Conservation (phyloP, 805 yeast genomes). For the Phaffomyces opuntiae region DNA sequence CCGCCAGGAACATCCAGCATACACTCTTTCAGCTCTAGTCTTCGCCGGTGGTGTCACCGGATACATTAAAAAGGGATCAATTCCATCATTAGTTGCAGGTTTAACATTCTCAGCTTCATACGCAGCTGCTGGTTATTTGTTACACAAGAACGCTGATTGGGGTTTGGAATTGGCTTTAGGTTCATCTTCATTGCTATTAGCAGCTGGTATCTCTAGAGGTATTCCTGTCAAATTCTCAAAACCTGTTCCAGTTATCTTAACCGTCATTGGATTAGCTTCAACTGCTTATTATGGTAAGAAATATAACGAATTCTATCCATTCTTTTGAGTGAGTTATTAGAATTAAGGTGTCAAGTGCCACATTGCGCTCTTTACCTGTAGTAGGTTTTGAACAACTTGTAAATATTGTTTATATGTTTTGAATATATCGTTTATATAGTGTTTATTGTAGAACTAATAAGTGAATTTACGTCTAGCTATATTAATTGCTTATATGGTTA, state of each 20-base stretch:
- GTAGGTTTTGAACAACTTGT: not conserved
- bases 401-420: too few relatives aligned
- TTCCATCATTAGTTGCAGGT: slow-evolving; percentile 81
- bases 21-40: slow-evolving; percentile 61
- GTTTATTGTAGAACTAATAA: too few relatives aligned
- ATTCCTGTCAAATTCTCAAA: slow-evolving; percentile 50
- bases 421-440: too few relatives aligned
- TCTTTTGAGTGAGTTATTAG: slow-evolving; percentile 5
- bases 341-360: not conserved
- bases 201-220: slow-evolving; percentile 71
- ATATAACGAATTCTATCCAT: slow-evolving; percentile 62
- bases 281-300: slow-evolving; percentile 66
- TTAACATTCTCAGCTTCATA: slow-evolving; percentile 48
- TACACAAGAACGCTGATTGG: slow-evolving; percentile 64
- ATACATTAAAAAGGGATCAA: slow-evolving; percentile 45
- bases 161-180: slow-evolving; percentile 79
- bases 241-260: slow-evolving; percentile 67
- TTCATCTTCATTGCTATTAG: slow-evolving; percentile 56
- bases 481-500: too few relatives aligned
- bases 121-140: slow-evolving; percentile 69
- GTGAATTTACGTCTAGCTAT: too few relatives aligned
- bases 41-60: slow-evolving; percentile 70
- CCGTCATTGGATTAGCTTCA: slow-evolving; percentile 56
- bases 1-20: slow-evolving; percentile 66
- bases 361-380: too few relatives aligned